Evolutionary conservation across 169 alveolate genomes (phyloP).

Genomic region (Plasmodium fragile): DNA sequence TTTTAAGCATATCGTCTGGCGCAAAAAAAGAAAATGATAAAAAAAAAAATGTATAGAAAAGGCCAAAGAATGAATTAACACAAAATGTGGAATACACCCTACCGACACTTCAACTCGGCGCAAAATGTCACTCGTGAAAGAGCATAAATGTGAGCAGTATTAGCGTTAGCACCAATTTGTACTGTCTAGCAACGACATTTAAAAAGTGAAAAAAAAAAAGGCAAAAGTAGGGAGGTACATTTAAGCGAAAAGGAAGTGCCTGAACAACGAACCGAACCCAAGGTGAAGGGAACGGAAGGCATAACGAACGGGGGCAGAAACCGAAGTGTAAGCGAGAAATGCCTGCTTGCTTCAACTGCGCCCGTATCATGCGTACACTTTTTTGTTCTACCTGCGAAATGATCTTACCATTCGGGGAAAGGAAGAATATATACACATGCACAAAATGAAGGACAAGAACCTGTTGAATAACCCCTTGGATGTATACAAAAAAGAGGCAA

Average conservation of each 20-base stretch:
- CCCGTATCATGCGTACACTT: background rate
- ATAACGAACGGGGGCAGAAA: background rate
- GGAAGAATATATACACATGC: background rate
- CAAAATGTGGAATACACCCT: background rate
- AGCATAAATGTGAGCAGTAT: background rate
- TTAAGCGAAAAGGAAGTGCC: background rate
- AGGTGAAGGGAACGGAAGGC: background rate
- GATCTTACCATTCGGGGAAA: background rate
- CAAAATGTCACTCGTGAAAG: background rate
- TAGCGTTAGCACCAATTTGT: background rate
- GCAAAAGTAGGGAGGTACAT: background rate
- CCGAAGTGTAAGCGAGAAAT: background rate
- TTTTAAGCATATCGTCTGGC: background rate
- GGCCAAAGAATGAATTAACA: background rate
- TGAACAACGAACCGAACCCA: background rate
- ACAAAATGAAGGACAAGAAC: conserved; percentile 23
- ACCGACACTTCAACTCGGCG: background rate
- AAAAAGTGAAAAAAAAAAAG: background rate
- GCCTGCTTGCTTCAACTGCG: background rate
- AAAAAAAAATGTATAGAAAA: conserved; percentile 4
- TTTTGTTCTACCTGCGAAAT: background rate
- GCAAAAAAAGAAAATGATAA: background rate
- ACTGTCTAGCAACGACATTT: background rate
- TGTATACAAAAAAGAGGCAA: conserved; percentile 26
- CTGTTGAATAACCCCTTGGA: background rate